Conservation (phyloP, 140 eudicot genomes). For the Senecio squalidus region DNA sequence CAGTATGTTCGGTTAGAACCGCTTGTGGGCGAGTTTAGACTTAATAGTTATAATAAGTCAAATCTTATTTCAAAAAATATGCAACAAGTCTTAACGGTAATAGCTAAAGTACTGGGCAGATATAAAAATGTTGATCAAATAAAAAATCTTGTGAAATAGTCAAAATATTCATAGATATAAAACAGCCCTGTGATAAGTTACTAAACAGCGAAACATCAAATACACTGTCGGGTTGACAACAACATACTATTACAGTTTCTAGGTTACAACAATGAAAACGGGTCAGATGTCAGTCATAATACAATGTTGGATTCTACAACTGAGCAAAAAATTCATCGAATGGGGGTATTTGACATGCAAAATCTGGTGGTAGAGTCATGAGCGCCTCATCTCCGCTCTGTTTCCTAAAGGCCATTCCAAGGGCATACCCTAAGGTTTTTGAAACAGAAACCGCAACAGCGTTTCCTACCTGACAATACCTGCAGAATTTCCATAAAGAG, state of each 20-base stretch:
- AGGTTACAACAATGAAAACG: slow-evolving; percentile 8
- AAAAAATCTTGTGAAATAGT: too few relatives aligned
- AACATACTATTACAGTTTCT: slow-evolving; percentile 11
- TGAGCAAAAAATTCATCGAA: slow-evolving; percentile 11
- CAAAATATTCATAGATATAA: too few relatives aligned
- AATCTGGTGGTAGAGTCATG: slow-evolving; percentile 65
- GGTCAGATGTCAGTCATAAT: not conserved
- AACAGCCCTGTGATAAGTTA: too few relatives aligned
- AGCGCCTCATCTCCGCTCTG: slow-evolving; percentile 49
- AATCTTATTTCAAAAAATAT: too few relatives aligned
- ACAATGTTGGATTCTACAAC: slow-evolving; percentile 12
- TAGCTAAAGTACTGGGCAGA: too few relatives aligned
- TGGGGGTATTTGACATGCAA: slow-evolving; percentile 35
- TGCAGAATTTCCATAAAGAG: slow-evolving; percentile 12
- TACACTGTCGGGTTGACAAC: not conserved
- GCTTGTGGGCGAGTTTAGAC: too few relatives aligned
- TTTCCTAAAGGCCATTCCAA: slow-evolving; percentile 72
- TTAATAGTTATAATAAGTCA: too few relatives aligned
- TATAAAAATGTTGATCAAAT: too few relatives aligned
- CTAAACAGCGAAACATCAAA: too few relatives aligned
- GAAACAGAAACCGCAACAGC: slow-evolving; percentile 84
- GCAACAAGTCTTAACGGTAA: too few relatives aligned
- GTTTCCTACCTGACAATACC: slow-evolving; percentile 91
- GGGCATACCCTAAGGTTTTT: slow-evolving; percentile 70
- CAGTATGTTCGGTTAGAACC: too few relatives aligned